Evolutionary conservation across 2,329 filamentous ascomycete species (phyloP).

Genomic region (Fusarium sp.): DNA sequence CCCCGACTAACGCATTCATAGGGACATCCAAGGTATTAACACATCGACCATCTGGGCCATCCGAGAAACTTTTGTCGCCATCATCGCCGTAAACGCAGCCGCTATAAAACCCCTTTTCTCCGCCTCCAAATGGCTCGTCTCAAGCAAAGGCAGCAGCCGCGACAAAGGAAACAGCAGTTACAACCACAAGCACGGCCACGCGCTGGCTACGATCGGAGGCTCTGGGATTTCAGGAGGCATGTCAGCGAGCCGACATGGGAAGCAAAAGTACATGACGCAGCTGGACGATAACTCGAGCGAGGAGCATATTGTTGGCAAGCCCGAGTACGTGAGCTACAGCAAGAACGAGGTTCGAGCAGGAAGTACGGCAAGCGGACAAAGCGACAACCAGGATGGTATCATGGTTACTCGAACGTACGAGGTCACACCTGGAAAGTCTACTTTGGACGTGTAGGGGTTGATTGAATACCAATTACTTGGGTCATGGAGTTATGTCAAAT

Average conservation of each 20-base stretch:
- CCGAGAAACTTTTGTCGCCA: constrained; percentile 59
- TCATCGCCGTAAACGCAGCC: constrained; percentile 58
- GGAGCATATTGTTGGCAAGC: constrained; percentile 48
- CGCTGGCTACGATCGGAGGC: constrained; percentile 46
- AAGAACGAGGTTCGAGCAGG: constrained; percentile 41
- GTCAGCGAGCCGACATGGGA: constrained; percentile 22
- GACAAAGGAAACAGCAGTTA: constrained; percentile 45
- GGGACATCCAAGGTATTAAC: constrained; percentile 54
- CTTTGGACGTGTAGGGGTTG: constrained; percentile 38
- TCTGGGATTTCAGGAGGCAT: constrained; percentile 27
- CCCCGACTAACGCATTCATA: constrained; percentile 6
- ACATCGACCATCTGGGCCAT: constrained; percentile 58
- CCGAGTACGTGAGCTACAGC: constrained; percentile 33
- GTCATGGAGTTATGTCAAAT: constrained; percentile 17
- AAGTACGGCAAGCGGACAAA: constrained; percentile 40
- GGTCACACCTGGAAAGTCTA: constrained; percentile 42
- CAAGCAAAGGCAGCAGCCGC: constrained; percentile 50
- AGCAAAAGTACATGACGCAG: constrained; percentile 43
- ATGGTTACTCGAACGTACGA: constrained; percentile 46
- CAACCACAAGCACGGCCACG: constrained; percentile 44
- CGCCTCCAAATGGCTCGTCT: constrained; percentile 50
- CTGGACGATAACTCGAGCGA: constrained; percentile 50
- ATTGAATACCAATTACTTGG: background rate
- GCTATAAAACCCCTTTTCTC: constrained; percentile 57
- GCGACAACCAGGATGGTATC: constrained; percentile 37